A percentile compares a stretch with the other conserved stretches of the same genome.
phyloP scores from a whole-genome alignment of 345 rosid species.

The Reutealis trisperma region DNA sequence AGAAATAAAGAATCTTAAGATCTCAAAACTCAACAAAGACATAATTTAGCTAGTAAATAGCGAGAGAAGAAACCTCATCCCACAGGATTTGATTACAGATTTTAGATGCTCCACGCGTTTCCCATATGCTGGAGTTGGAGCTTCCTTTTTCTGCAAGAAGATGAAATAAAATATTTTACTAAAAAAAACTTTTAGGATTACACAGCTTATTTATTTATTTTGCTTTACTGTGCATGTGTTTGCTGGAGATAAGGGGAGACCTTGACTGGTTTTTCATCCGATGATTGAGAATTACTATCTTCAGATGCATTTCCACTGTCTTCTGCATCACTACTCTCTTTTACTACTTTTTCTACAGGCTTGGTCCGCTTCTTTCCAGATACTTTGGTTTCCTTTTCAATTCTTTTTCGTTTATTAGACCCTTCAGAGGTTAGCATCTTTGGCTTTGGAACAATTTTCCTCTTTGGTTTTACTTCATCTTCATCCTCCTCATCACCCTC shows the following conservation, averaged over 20 bases:
- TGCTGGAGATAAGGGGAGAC: constrained; percentile 25
- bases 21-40: constrained; percentile 14
- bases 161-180: constrained; percentile 12
- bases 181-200: constrained; percentile 12
- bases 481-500: constrained; percentile 43
- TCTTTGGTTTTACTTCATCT: constrained; percentile 50
- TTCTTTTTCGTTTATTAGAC: constrained; percentile 51
- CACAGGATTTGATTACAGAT: constrained; percentile 82
- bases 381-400: constrained; percentile 45
- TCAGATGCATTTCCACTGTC: constrained; percentile 49
- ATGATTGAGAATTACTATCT: constrained; percentile 51
- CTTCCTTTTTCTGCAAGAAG: constrained; percentile 66
- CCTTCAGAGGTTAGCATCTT: constrained; percentile 47
- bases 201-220: not conserved
- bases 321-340: constrained; percentile 47
- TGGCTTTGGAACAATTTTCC: constrained; percentile 41
- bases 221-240: not conserved
- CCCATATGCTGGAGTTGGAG: constrained; percentile 61
- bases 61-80: constrained; percentile 61
- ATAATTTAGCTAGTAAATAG: constrained; percentile 3
- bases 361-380: constrained; percentile 54
- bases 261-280: constrained; percentile 53
- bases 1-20: constrained; percentile 13
- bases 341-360: constrained; percentile 38
- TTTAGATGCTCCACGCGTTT: constrained; percentile 80